Evolutionary conservation across 768 basidiomycete species (phyloP).

Genomic region (Hericium erinaceus): DNA sequence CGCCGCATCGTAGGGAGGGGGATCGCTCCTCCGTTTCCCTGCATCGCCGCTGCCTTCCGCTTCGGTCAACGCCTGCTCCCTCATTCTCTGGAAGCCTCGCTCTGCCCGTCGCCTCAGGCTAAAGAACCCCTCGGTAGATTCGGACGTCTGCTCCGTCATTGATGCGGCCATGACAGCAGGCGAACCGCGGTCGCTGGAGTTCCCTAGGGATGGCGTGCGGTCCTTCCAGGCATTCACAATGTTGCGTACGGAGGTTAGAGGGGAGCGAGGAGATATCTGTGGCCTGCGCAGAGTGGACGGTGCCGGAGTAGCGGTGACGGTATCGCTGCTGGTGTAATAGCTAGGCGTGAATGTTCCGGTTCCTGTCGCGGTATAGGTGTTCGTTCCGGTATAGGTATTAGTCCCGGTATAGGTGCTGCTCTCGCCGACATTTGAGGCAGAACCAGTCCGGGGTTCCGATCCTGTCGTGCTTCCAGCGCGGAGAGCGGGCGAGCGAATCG

Average conservation of each 20-base stretch:
- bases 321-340: conserved; percentile 25
- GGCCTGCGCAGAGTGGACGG: conserved; percentile 50
- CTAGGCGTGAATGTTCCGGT: conserved; percentile 33
- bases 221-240: conserved; percentile 78
- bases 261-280: conserved; percentile 56
- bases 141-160: neutral
- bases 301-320: conserved; percentile 28
- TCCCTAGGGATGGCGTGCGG: conserved; percentile 38
- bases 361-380: conserved; percentile 26
- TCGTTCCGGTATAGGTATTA: conserved; percentile 8
- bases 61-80: conserved; percentile 8
- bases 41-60: neutral
- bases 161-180: neutral
- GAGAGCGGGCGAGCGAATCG: no score
- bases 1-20: neutral
- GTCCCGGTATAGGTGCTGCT: no score
- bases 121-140: conserved; percentile 37
- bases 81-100: conserved; percentile 22
- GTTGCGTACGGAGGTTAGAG: conserved; percentile 66
- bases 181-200: conserved; percentile 11
- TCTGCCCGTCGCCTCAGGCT: conserved; percentile 38
- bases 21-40: conserved; percentile 6
- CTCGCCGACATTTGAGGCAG: no score
- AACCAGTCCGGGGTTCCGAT: no score
- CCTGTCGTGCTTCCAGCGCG: no score